These are phyloP conservation scores for Acacia pycnantha DNA, from an alignment of 331 rosid genomes.

Conservation along the genomic window DNA sequence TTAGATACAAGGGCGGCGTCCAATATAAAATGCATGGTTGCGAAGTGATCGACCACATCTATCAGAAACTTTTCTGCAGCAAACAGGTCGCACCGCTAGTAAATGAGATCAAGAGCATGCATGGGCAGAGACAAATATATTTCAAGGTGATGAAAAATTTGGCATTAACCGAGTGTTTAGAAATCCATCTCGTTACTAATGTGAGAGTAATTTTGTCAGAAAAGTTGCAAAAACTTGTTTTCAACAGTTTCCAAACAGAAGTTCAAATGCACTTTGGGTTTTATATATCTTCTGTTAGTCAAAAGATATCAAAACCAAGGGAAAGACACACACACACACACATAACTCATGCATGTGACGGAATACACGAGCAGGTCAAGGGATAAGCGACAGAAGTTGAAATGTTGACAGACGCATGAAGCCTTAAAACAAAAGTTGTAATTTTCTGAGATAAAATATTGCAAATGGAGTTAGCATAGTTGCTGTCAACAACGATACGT, in stretches of 20 bases:
- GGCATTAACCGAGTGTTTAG: not conserved
- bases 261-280: not conserved
- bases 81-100: not conserved
- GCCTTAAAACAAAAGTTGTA: conserved; percentile 3
- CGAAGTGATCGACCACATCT: not conserved
- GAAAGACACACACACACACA: not conserved
- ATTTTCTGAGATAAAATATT: conserved; percentile 23
- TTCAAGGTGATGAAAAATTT: not conserved
- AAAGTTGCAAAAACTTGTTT: not conserved
- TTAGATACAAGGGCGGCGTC: not conserved
- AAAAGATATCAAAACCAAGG: not conserved
- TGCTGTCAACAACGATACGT: conserved; percentile 23
- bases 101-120: not conserved
- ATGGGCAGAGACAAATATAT: not conserved
- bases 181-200: not conserved
- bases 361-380: conserved; percentile 23
- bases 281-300: not conserved
- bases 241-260: not conserved
- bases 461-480: conserved; percentile 41
- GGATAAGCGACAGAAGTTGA: conserved; percentile 29
- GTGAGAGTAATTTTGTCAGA: not conserved
- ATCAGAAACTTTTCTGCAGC: not conserved
- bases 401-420: conserved; percentile 37
- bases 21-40: not conserved
- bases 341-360: conserved; percentile 29